Base-by-base conservation (phyloP, 257 asterid species). In the Gardenia jasminoides region DNA sequence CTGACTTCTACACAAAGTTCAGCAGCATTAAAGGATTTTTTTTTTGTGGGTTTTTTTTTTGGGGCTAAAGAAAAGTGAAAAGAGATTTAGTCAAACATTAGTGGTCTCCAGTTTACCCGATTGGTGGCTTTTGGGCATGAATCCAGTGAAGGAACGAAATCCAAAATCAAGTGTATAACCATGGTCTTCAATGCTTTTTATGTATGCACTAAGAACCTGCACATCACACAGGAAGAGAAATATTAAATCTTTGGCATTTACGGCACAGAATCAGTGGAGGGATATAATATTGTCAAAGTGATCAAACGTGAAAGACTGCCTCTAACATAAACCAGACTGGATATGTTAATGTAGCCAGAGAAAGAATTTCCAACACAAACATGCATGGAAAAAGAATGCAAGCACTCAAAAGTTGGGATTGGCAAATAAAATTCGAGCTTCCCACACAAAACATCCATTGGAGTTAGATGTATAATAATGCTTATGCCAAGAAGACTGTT, bases 131-230 rank as follows among this genome's bases (percentile, higher is more conserved):
- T 86, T 90, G 24, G 91, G 87, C 94, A 92, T 87, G 85, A 93
- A 96, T 73, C 99, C 99, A 50, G 91, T 80, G 88, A 92, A 91
- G 46, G 92, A 80, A 76, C 88, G 78, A 78, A 82, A 78, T 67
- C 99, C 99, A 67, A 93, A 93, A 83, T 96, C 85, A 82, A 96
- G 94, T 41, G 92, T 86, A 82, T 89, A 93, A 67, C 99, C 99
- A 85, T 92, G 99, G 86, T 96, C 99, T 90, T 96, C 99, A 72
- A 89, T 83, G 91, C 97, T 93, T 88, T 90, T 92, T 69, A 91
- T 88, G 48, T 91, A 92, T 10, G 97, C 97, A 83, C 90, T 90
- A 54, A 96, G 93, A 82, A 96, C 95, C 98, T 96, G 91, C 72
- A 81, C 64, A 81, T 69, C 74, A 71, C 58, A 81, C 31, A 79